These are phyloP conservation scores for Calamus simplicifolius DNA, from an alignment of 176 grass and related monocot genomes.

Conservation along the genomic window DNA sequence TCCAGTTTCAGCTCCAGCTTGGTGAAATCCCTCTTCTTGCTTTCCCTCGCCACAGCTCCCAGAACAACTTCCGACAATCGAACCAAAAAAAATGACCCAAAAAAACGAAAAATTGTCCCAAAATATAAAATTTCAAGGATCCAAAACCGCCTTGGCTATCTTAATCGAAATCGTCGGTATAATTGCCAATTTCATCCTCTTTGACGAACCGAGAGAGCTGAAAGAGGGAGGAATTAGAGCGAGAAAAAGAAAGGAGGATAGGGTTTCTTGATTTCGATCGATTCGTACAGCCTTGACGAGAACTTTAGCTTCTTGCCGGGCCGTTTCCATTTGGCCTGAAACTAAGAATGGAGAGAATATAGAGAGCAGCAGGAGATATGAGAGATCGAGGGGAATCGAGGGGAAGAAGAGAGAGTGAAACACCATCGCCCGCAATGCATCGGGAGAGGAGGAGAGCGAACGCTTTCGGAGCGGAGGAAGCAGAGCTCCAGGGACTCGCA, in stretches of 20 bases:
- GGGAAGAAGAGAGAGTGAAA: too few species aligned
- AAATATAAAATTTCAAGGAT: neutral
- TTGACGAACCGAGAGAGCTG: conserved; percentile 36
- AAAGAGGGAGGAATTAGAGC: neutral
- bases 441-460: too few species aligned
- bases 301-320: conserved; percentile 54
- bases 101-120: neutral
- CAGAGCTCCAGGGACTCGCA: too few species aligned
- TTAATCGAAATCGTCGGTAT: conserved; percentile 60
- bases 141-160: conserved; percentile 63
- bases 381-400: too few species aligned
- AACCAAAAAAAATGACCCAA: too few species aligned
- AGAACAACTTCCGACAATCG: neutral
- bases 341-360: neutral
- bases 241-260: neutral
- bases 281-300: conserved; percentile 24
- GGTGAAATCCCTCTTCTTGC: conserved; percentile 91
- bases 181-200: conserved; percentile 56
- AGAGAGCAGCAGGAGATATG: too few species aligned
- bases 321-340: conserved; percentile 51
- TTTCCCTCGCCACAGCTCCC: conserved; percentile 39
- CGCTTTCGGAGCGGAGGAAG: too few species aligned
- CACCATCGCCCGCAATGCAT: too few species aligned
- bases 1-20: conserved; percentile 83
- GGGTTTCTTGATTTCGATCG: neutral